Evolutionary conservation across 768 basidiomycete species (phyloP).

Genomic region (Tulasnella sp.): DNA sequence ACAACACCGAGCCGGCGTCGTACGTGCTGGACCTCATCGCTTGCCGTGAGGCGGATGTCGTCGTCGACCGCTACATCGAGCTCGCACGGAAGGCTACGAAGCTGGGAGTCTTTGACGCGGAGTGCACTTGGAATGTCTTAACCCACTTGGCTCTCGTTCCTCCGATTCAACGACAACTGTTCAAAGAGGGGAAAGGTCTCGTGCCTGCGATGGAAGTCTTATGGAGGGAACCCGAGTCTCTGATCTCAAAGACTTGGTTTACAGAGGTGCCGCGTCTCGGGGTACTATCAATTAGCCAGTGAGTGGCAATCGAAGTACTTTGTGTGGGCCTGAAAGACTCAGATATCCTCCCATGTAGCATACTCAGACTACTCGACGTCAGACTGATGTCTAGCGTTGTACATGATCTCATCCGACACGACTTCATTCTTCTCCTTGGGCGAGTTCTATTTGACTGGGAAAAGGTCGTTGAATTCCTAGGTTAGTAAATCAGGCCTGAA

Average conservation of each 20-base stretch:
- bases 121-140: not conserved
- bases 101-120: not conserved
- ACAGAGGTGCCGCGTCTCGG: too few species aligned
- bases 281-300: too few species aligned
- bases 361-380: not conserved
- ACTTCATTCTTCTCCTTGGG: not conserved
- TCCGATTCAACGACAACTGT: not conserved
- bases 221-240: not conserved
- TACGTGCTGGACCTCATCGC: not conserved
- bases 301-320: too few species aligned
- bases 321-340: too few species aligned
- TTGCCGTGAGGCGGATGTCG: not conserved
- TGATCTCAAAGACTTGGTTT: too few species aligned
- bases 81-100: not conserved
- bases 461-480: not conserved
- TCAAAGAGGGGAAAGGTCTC: not conserved
- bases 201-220: not conserved
- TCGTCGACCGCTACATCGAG: not conserved
- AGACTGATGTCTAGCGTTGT: not conserved
- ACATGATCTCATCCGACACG: not conserved
- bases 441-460: not conserved
- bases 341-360: not conserved
- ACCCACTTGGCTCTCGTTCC: not conserved
- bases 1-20: not conserved
- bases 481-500: not conserved